Evolutionary conservation across 2,329 filamentous ascomycete genomes (phyloP), one percentile per base, ranked within the genome.

Genomic region (Colletotrichum sp.): DNA sequence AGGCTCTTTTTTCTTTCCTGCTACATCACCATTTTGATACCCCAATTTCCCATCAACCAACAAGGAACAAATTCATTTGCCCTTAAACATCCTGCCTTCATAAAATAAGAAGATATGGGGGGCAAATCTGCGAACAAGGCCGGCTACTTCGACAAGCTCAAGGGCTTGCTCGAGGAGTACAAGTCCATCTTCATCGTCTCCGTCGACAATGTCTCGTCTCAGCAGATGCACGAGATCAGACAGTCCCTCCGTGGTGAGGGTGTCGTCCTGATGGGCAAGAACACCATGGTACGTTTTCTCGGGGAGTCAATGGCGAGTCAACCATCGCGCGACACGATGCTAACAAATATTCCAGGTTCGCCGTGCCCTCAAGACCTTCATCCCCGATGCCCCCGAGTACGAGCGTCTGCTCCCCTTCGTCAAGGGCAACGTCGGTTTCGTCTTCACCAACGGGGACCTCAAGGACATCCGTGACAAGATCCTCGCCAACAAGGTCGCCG

Each of bases 201-300:
- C 86, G 94, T 96, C 86, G 95, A 98, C 95, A 99, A 98, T 99
- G 97, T 99, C 93, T 95, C 94, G 88, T 99, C 97, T 82, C 97
- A 99, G 93, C 97, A 99, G 94, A 99, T 99, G 97, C 97, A 99
- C 95, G 97, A 99, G 93, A 98, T 99, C 88, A 95, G 97, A 87
- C 90, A 94, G 84, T 89, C 95, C 84, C 94, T 99, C 87, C 96
- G 97, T 87, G 94, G 94, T 78, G 90, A 98, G 89, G 96, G 92
- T 89, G 94, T 98, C 82, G 96, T 99, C 83, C 92, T 99, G 90
- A 98, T 98, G 97, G 97, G 96, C 87, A 98, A 98, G 94, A 99
- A 99, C 94, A 99, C 97, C 89, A 99, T 99, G 97, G 96, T 97
- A 88, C 76, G 90, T 82, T 36, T 38, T 36, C 7, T 14, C 24